Evolutionary conservation across 179 eudicot genomes (phyloP).

Genomic region (Actinidia chinensis): DNA sequence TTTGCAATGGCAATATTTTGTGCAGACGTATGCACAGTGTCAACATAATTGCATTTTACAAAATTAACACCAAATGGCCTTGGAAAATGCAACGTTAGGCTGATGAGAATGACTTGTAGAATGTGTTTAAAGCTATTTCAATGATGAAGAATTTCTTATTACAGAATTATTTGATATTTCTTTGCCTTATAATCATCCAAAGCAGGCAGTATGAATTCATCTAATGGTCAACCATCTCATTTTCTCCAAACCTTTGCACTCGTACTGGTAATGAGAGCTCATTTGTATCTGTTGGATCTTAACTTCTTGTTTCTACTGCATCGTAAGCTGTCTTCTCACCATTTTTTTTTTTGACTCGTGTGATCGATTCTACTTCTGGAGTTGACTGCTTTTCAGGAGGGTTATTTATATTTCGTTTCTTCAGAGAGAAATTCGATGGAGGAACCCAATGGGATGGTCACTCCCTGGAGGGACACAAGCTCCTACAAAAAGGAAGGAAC

Average conservation of each 20-base stretch:
- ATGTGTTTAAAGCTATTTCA: too few species aligned
- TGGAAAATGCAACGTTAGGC: too few species aligned
- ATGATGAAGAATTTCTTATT: too few species aligned
- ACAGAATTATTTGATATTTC: too few species aligned
- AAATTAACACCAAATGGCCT: not conserved
- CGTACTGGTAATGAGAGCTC: not conserved
- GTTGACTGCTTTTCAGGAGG: not conserved
- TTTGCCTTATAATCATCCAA: too few species aligned
- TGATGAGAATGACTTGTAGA: too few species aligned
- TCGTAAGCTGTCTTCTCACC: not conserved
- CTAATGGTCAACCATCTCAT: not conserved
- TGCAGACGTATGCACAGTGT: not conserved
- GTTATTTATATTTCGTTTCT: conserved; percentile 9
- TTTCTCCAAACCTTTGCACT: too few species aligned
- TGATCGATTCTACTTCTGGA: not conserved
- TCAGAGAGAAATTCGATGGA: conserved; percentile 89
- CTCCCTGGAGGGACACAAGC: conserved; percentile 79
- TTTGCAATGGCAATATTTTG: not conserved
- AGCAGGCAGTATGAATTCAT: not conserved
- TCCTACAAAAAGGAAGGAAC: conserved; percentile 45
- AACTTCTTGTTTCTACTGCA: not conserved
- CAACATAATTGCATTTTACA: not conserved
- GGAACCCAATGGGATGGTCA: conserved; percentile 98
- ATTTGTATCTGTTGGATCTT: too few species aligned
- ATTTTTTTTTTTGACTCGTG: not conserved